Conservation (phyloP, 2,329 filamentous ascomycete species). For the Leptographium galeiforme region DNA sequence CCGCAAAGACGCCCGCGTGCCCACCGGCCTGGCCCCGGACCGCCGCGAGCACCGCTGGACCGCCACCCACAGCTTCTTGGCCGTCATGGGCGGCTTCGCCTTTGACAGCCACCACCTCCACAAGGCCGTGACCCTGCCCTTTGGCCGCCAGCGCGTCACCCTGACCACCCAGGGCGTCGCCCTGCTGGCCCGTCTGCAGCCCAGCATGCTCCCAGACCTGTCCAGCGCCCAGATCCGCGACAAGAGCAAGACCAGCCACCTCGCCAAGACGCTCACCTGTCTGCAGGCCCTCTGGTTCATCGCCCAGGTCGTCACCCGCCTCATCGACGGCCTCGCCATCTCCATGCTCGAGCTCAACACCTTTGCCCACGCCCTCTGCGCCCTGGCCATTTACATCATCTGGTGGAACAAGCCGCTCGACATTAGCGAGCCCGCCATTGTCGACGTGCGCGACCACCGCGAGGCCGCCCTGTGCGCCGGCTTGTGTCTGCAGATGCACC, state of each 20-base stretch:
- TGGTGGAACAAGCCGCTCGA: conserved; percentile 19
- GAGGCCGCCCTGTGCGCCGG: background rate
- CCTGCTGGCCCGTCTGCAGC: background rate
- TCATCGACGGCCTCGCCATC: conserved; percentile 16
- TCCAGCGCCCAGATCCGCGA: conserved; percentile 9
- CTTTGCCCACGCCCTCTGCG: conserved; percentile 18
- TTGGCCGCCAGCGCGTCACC: background rate
- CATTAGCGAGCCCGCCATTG: background rate
- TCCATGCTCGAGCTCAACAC: conserved; percentile 20
- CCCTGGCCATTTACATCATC: conserved; percentile 16
- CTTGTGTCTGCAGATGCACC: background rate
- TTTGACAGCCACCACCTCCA: background rate
- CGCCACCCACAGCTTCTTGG: background rate
- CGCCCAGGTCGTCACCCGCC: conserved; percentile 18
- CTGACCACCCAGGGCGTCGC: background rate
- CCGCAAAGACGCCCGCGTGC: background rate
- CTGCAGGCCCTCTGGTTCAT: conserved; percentile 23
- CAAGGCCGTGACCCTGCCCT: background rate
- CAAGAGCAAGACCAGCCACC: conserved; percentile 18
- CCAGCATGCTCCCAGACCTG: background rate
- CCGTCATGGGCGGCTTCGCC: background rate
- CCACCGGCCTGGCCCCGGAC: background rate
- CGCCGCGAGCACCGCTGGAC: background rate
- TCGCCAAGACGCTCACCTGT: conserved; percentile 18
- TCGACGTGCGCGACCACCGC: background rate